Base-by-base conservation (phyloP, 2,329 filamentous ascomycete species). In the Cyphellophora attinorum region DNA sequence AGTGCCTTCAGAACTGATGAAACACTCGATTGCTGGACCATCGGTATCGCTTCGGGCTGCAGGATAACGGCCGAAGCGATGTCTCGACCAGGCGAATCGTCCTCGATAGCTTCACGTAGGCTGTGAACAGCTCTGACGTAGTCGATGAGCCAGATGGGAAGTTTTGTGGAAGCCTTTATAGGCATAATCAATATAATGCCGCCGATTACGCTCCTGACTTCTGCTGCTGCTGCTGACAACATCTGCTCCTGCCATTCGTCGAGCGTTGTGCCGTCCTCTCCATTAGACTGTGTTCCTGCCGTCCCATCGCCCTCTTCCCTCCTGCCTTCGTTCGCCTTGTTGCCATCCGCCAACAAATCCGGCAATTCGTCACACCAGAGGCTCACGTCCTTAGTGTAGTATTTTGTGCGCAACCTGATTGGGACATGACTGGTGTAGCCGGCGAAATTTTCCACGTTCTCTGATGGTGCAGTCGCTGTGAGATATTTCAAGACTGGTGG, bases 301-400 rank as follows among this genome's bases (percentile, higher is more conserved):
- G n/a, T n/a, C n/a, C n/a, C n/a, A n/a, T n/a, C n/a, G n/a, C n/a
- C n/a, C n/a, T n/a, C n/a, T n/a, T n/a, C n/a, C n/a, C n/a, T n/a
- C n/a, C n/a, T n/a, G n/a, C n/a, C n/a, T n/a, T n/a, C n/a, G n/a
- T n/a, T n/a, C n/a, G n/a, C n/a, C n/a, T n/a, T n/a, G n/a, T n/a
- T n/a, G n/a, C n/a, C n/a, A n/a, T n/a, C n/a, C n/a, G n/a, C n/a
- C n/a, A n/a, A n/a, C n/a, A n/a, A n/a, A n/a, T n/a, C 37, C 1
- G 61, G 58, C 10, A 66, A 52, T 43, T 65, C 62, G 34, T 67
- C 63, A 13, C 65, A 62, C 63, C 63, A 67, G 29, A 67, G 53
- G 11, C 57, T 59, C 14, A 67, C 50, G 11, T 65, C 58, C 5
- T 60, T 53, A 4, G 44, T 51, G 41, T 65, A 67, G 46, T 67